A percentile compares a stretch with the other conserved stretches of the same genome.
These are phyloP conservation scores for Penicillium manginii DNA, from an alignment of 495 filamentous ascomycete species.

Conservation along the genomic window DNA sequence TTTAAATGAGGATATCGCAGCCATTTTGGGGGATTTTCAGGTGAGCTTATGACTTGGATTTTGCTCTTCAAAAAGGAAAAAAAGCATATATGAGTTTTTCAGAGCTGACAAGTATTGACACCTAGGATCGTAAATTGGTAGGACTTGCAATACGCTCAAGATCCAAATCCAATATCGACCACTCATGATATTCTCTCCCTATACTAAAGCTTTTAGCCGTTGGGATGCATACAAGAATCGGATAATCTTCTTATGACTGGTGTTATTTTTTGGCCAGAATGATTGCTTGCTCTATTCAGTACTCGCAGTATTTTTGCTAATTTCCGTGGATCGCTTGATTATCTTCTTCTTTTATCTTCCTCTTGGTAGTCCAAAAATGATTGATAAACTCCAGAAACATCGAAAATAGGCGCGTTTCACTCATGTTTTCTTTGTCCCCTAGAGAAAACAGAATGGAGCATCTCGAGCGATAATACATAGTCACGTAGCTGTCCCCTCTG, in stretches of 20 bases:
- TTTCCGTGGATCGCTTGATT: conserved; percentile 1
- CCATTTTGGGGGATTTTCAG: conserved; percentile 12
- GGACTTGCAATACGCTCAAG: conserved; percentile 8
- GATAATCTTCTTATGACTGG: neutral
- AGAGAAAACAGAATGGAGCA: conserved; percentile 1
- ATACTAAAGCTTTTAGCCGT: conserved; percentile 2
- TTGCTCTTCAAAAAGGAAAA: conserved; percentile 10
- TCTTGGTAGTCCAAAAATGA: neutral
- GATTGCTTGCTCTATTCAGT: conserved; percentile 1
- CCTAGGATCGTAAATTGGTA: conserved; percentile 11
- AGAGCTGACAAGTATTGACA: conserved; percentile 4
- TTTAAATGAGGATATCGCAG: conserved; percentile 9
- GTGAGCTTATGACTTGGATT: conserved; percentile 5
- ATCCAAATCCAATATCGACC: conserved; percentile 6
- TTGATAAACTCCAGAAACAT: neutral
- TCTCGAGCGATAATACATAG: neutral
- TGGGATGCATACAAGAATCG: conserved; percentile 2
- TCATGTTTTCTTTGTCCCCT: neutral
- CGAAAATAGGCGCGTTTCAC: neutral
- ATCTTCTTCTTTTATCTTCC: neutral
- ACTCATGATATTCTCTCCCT: conserved; percentile 5
- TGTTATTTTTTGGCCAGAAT: neutral
- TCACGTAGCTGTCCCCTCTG: neutral
- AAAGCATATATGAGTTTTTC: conserved; percentile 1
- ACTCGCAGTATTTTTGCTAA: neutral